Base-by-base conservation (phyloP, 139 green algal genomes). In the Micractinium conductrix region DNA sequence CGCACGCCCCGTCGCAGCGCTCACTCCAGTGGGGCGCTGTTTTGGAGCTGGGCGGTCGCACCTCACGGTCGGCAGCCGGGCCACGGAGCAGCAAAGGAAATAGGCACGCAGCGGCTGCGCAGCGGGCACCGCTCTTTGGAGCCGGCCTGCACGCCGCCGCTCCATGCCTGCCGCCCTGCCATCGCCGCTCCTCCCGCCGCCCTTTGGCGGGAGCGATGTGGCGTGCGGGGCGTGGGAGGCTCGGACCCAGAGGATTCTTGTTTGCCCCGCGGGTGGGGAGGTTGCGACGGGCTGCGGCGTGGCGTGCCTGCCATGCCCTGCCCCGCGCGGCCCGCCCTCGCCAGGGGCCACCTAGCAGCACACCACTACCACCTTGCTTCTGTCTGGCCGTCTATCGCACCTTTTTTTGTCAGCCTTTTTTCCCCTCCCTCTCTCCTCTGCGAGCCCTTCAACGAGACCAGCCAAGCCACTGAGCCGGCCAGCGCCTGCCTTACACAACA, bases 61-160 rank as follows among this genome's bases (percentile, higher is more conserved):
- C 14, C 65, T 44, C n/a, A n/a, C n/a, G n/a, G n/a, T n/a, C n/a
- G n/a, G n/a, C n/a, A n/a, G n/a, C n/a, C n/a, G n/a, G 65, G 65
- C 35, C 65, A 72, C 33, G 35, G 65, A 72, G 65, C 65, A 72
- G 65, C 65, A 72, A 72, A 72, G 65, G 65, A 72, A 68, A 72
- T 33, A 44, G 65, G 53, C 2, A 62, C 53, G 53, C 12, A 33
- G 65, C 33, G n/a, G 33, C 65, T 22, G 12, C 10, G 65, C 65
- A 21, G 62, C 30, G 16, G 3, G 28, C 28, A 8, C 26, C 30
- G 30, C 62, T 19, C 62, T 2, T 70, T 30, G 8, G 60, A 42
- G 62, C 30, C n/a, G 62, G 26, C 9, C 5, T 5, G 9, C n/a
- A 10, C 10, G 10, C 28, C 65, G n/a, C 0, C 10, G 1, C 24